Conservation (phyloP, 768 basidiomycete species). For the Russula griseocarnosa region DNA sequence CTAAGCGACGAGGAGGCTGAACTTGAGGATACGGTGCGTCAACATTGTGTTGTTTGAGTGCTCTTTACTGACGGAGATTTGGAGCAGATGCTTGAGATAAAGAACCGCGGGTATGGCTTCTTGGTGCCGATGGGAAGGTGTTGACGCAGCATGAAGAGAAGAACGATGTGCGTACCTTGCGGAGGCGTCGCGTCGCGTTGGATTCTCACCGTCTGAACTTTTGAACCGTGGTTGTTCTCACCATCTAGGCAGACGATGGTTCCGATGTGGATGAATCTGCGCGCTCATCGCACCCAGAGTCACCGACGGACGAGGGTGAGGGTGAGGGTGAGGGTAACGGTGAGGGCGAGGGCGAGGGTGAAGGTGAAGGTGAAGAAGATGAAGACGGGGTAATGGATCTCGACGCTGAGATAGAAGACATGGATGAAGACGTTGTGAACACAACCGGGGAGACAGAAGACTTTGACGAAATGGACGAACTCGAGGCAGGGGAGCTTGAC, state of each 20-base stretch:
- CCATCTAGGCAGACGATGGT: constrained; percentile 35
- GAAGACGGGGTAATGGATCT: constrained; percentile 46
- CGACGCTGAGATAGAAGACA: constrained; percentile 39
- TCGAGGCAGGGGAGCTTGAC: constrained; percentile 18
- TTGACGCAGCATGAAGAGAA: constrained; percentile 79
- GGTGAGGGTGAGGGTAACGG: constrained; percentile 41
- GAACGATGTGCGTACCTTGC: constrained; percentile 56
- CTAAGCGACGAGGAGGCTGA: constrained; percentile 81
- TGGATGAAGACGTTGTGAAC: constrained; percentile 24
- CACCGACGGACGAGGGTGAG: constrained; percentile 38
- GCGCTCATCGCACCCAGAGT: constrained; percentile 38
- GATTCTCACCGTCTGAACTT: too few relatives aligned
- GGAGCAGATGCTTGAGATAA: constrained; percentile 53
- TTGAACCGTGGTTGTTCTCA: constrained; percentile 24
- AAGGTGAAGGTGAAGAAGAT: constrained; percentile 64
- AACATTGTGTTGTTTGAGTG: neutral
- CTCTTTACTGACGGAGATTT: constrained; percentile 3
- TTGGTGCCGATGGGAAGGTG: constrained; percentile 70
- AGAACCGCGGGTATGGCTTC: constrained; percentile 61
- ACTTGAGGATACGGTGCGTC: constrained; percentile 66
- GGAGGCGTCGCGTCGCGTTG: too few relatives aligned
- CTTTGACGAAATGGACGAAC: constrained; percentile 19
- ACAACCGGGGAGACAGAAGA: constrained; percentile 22
- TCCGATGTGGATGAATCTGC: constrained; percentile 43
- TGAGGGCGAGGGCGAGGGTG: constrained; percentile 40